Evolutionary conservation across 228 moss, liverwort and hornwort species (phyloP), one percentile per base, ranked within the genome.

Genomic region (Sphagnum fallax): DNA sequence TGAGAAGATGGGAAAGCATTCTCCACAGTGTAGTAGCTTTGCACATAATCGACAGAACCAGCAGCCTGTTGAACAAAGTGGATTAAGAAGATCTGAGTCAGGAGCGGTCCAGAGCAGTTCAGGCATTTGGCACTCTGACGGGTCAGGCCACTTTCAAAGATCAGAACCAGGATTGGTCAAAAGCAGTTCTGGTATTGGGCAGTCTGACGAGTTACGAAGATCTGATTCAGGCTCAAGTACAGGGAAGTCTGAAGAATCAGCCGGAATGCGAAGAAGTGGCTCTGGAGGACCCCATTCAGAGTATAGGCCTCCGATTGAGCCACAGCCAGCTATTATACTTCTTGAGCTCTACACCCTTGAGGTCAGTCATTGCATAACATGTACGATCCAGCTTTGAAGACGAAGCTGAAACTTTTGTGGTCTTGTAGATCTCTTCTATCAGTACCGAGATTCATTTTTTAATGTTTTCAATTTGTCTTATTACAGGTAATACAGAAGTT

Each of bases 401-500:
- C 32, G 2, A 32, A 32, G 32, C 32, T 32, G 32, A 32, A 1
- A 2, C 32, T 32, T 32, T 32, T 32, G 32, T 32, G 32, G 32
- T 32, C 32, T 3, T 32, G 32, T 32, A 32, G 32, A 32, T 32
- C 32, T 32, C 32, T 32, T 32, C 32, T 32, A 32, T 32, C 32
- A 32, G 32, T 32, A 32, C 32, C 32, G 3, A 32, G 32, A 32
- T 32, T 32, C 32, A 32, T 32, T 32, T 32, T 3, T 2, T 32
- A 2, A 32, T 32, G 32, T 2, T 2, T 32, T 32, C 32, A 32
- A 32, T 32, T 32, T 32, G 32, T 32, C 32, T 32, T 32, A 32
- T 32, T 70, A 73, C 89, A 94, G 94, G 88, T 91, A 15, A 83
- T 88, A 67, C 91, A 94, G 77, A 91, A 81, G 73, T 94, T 91